Evolutionary conservation across 371 early-diverging fungal species (phyloP), one percentile per base, ranked within the genome.

Genomic region (Mortierella sp.): DNA sequence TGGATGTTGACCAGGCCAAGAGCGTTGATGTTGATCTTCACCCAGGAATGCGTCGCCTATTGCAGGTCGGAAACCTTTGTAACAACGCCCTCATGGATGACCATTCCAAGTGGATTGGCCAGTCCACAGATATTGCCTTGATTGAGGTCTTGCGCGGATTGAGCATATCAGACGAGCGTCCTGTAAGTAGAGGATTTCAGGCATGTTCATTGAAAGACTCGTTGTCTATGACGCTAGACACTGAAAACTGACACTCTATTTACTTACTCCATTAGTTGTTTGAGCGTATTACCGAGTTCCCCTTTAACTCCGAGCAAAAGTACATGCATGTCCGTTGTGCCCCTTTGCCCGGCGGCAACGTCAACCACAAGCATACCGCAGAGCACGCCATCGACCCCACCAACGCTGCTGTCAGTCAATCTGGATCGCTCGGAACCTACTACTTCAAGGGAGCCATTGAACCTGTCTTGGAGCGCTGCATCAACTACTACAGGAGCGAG

Each of bases 261-360:
- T 69, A 53, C 59, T 73, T 54, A 64, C 34, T n/a, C 28, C 43
- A 40, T 19, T 88, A 92, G 92, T 59, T 78, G 24, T 92, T 88
- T 73, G 90, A 91, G 72, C 91, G 97, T 21, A 76, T 95, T 16
- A 88, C 92, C 0, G 98, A 98, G 89, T 87, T 91, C 50, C 97
- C 99, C 5, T 99, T 99, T 88, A 95, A 92, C 82, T 95, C 96
- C 8, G 98, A 98, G n/a, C 90, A 91, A 70, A 99, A 99, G 90
- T 95, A 83, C 82, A 99, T 98, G 98, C 89, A 91, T 72, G 95
- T 96, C 26, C 86, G 88, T 37, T 94, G 92, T 37, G 82, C 77
- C 9, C 74, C 77, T 59, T 48, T 69, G 37, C 78, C 79, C 37
- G 82, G 74, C 67, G 77, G 76, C 21, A 72, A 59, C 14, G 64